Percentiles rank a stretch among this genome's conserved stretches.
These are phyloP conservation scores for Pleurotus pulmonarius DNA, from an alignment of 768 basidiomycete species.

Conservation along the genomic window DNA sequence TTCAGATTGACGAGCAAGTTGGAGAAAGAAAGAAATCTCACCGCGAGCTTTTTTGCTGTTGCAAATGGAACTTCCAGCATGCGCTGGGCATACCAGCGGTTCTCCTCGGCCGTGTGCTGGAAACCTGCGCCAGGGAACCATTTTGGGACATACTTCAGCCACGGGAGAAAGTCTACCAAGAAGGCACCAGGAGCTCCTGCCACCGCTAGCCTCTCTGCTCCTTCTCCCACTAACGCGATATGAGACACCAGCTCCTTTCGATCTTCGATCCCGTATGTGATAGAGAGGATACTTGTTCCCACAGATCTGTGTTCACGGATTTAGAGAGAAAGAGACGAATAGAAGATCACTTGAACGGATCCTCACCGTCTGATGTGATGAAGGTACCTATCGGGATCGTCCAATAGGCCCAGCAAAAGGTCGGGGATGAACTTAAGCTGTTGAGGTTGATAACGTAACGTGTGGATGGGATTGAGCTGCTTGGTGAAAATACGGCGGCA, in stretches of 20 bases:
- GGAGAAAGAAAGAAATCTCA: conserved; percentile 1
- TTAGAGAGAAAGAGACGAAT: background rate
- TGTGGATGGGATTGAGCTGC: conserved; percentile 15
- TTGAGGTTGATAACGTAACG: conserved; percentile 10
- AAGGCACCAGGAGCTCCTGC: conserved; percentile 28
- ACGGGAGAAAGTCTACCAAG: conserved; percentile 29
- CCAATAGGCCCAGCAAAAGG: conserved; percentile 12
- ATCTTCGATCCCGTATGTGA: background rate
- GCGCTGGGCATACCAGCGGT: conserved; percentile 16
- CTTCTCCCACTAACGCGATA: background rate
- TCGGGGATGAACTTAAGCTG: conserved; percentile 8
- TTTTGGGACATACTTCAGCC: conserved; percentile 41
- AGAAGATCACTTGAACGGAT: background rate
- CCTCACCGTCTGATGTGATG: conserved; percentile 8
- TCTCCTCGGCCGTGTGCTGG: conserved; percentile 41
- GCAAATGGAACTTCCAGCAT: conserved; percentile 11
- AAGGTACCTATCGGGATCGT: conserved; percentile 9
- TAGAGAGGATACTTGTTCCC: background rate
- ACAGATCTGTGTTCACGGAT: background rate
- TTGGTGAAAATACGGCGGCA: conserved; percentile 14
- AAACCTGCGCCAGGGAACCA: conserved; percentile 63
- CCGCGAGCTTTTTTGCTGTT: conserved; percentile 10
- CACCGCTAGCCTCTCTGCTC: conserved; percentile 20
- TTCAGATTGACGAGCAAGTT: conserved; percentile 7
- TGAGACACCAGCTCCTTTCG: background rate